Evolutionary conservation across 2,329 filamentous ascomycete genomes (phyloP).

Genomic region (Pseudodiploospora longispora): DNA sequence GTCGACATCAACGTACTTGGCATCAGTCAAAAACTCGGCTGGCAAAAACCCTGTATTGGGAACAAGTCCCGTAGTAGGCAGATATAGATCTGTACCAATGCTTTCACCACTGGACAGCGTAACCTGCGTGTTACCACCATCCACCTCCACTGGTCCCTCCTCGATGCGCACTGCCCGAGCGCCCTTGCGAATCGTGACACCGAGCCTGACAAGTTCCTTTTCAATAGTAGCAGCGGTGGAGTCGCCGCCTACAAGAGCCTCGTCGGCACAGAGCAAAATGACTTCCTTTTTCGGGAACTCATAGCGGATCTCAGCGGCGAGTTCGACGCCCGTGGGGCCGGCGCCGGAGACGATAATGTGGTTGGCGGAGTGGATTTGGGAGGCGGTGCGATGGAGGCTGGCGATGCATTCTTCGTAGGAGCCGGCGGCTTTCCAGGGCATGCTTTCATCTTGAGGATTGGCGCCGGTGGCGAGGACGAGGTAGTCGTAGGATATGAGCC

Average conservation of each 20-base stretch:
- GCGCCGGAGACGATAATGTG: constrained; percentile 50
- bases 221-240: constrained; percentile 29
- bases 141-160: constrained; percentile 12
- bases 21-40: constrained; percentile 32
- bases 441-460: constrained; percentile 27
- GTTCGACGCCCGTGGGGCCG: constrained; percentile 48
- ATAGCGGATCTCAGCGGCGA: constrained; percentile 45
- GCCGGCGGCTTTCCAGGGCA: constrained; percentile 46
- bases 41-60: constrained; percentile 49
- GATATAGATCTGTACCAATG: constrained; percentile 46
- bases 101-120: constrained; percentile 37
- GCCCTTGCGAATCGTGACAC: constrained; percentile 38
- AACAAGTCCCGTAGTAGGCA: constrained; percentile 46
- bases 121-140: constrained; percentile 40
- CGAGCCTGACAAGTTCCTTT: constrained; percentile 42
- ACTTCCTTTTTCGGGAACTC: constrained; percentile 44
- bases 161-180: constrained; percentile 31
- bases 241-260: constrained; percentile 37
- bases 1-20: constrained; percentile 40
- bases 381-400: constrained; percentile 32
- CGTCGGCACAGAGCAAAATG: constrained; percentile 35
- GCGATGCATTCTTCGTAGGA: constrained; percentile 36
- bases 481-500: constrained; percentile 42
- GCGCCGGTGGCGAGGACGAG: constrained; percentile 51
- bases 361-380: constrained; percentile 34